Percentiles rank a stretch among this genome's conserved stretches.
phyloP scores from a whole-genome alignment of 192 early-diverging fungal species.

The Coemansia sp. region DNA sequence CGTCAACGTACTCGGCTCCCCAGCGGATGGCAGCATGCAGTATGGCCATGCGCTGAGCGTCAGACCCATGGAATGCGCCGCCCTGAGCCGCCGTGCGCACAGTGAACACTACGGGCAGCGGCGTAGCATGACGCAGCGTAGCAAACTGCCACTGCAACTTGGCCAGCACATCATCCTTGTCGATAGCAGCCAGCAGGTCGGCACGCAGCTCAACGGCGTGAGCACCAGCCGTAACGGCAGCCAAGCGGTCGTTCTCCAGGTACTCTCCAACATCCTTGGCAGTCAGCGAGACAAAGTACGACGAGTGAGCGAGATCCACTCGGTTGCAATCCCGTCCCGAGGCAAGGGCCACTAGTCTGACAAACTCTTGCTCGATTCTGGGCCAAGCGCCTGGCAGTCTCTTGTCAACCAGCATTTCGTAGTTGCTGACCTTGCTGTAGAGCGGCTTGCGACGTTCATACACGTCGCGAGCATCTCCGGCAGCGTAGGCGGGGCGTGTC shows the following conservation, averaged over 20 bases:
- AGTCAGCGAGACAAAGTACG: constrained; percentile 89
- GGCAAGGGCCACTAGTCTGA: constrained; percentile 66
- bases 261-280: constrained; percentile 60
- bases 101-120: constrained; percentile 89
- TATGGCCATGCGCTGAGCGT: constrained; percentile 62
- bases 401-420: constrained; percentile 75
- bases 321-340: constrained; percentile 50
- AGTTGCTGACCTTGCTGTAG: constrained; percentile 76
- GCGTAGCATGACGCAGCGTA: constrained; percentile 61
- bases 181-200: constrained; percentile 67
- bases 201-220: constrained; percentile 93
- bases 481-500: constrained; percentile 79
- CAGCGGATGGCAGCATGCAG: constrained; percentile 69
- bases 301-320: constrained; percentile 45
- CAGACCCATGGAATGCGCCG: constrained; percentile 70
- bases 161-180: constrained; percentile 37
- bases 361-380: constrained; percentile 74
- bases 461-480: constrained; percentile 71
- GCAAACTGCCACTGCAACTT: constrained; percentile 79
- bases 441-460: constrained; percentile 74
- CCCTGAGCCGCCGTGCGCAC: constrained; percentile 87
- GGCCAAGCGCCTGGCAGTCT: constrained; percentile 60
- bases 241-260: constrained; percentile 54
- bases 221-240: constrained; percentile 68
- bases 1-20: constrained; percentile 94